Base-by-base conservation (phyloP, 768 basidiomycete genomes). In the Cystobasidium ongulense region DNA sequence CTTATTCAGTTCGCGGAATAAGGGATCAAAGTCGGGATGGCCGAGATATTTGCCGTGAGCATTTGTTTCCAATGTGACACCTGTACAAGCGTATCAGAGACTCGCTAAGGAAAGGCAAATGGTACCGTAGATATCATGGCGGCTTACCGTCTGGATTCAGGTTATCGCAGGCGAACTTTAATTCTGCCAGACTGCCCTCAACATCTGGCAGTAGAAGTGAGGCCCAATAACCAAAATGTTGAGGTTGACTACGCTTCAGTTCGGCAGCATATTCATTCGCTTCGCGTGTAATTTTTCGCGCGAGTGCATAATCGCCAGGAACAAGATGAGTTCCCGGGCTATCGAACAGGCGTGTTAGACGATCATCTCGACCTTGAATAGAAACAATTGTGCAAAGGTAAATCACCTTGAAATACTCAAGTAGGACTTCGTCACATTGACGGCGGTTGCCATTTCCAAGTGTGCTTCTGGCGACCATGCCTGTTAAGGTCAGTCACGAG, bases 41-140 rank as follows among this genome's bases (percentile, higher is more conserved):
- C 63, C 63, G 1, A 64, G 33, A 64, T 64, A 64, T 35, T 29
- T 27, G 33, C 63, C 63, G 23, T 64, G 63, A 15, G 63, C 63
- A 27, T 64, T 64, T 8, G 63, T 64, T 13, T 64, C 17, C 3
- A 64, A 35, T 7, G 43, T 46, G 33, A 64, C 23, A 7, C 63
- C 63, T 64, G 63, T 23, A 25, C 17, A 27, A 11, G 25, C n/a
- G 57, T 13, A 13, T 13, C 43, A 46, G 13, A 46, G 13, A n/a
- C n/a, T n/a, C 13, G 43, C 13, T 13, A 46, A 13, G 13, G n/a
- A 13, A 46, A 13, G n/a, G 13, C 43, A n/a, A 13, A n/a, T 13
- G 43, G 43, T 13, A 13, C 43, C 43, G 43, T 11, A 61, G 57
- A 11, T 13, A 33, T 11, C 8, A 15, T 3, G 36, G 23, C 5